Base-by-base conservation (phyloP, 202 grass and related monocot species). In the Dendrocalamus latiflorus region DNA sequence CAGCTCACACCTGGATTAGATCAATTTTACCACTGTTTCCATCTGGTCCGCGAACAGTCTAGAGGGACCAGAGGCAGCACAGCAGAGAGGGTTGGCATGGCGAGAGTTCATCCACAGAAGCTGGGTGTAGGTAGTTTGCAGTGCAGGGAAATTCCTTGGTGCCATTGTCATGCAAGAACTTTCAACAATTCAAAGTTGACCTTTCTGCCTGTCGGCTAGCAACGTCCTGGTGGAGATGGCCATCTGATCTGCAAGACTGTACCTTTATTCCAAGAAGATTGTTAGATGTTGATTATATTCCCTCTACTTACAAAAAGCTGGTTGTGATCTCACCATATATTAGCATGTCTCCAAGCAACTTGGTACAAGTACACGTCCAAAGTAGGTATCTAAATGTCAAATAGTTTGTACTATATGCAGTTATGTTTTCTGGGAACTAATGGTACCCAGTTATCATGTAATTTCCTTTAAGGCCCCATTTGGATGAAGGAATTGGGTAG, bases 211-310 rank as follows among this genome's bases (percentile, higher is more conserved):
- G 72, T 88, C 14, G 84, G 70, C 65, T 84, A 78, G 78, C 83
- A 22, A 37, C n/a, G 73, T 81, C 72, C 55, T 58, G 73, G 55
- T 49, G 58, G 57, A 81, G 81, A 85, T 91, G 89, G 76, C 85
- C 80, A 84, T 81, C 85, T 87, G 65, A 91, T 91, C 48, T 76
- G 70, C 78, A 87, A 53, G 26, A 18, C 65, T 45, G 50, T 51
- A 83, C 74, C 83, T 91, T 91, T 88, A 88, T 91, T 91, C 89
- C 85, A 84, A 81, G n/a, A 90, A 76, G 81, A 85, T 78, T 56
- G 50, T 61, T 64, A 68, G 49, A 76, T 34, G 55, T n/a, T n/a
- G n/a, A n/a, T n/a, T n/a, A n/a, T n/a, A n/a, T n/a, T n/a, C n/a
- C n/a, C n/a, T n/a, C n/a, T n/a, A n/a, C n/a, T n/a, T n/a, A 22